A percentile compares a stretch with the other conserved stretches of the same genome.
phyloP scores from a whole-genome alignment of 352 stramenopile species.

The Phytophthora sojae region DNA sequence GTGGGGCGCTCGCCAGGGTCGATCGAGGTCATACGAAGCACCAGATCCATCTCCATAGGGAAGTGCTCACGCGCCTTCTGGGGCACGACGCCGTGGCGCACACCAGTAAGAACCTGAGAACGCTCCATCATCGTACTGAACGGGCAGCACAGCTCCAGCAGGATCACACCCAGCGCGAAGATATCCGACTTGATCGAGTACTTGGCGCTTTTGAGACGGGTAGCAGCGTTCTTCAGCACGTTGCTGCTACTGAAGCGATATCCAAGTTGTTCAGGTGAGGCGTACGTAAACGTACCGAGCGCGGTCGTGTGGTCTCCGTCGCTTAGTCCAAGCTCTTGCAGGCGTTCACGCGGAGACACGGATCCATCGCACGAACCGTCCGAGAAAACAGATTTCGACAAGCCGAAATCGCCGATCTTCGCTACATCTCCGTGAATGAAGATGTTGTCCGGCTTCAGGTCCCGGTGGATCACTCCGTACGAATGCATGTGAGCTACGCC shows the following conservation, averaged over 20 bases:
- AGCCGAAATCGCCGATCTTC: slow-evolving; percentile 76
- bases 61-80: slow-evolving; percentile 68
- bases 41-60: slow-evolving; percentile 74
- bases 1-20: slow-evolving; percentile 71
- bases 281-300: slow-evolving; percentile 85
- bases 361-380: slow-evolving; percentile 31
- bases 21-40: slow-evolving; percentile 80
- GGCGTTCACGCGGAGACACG: slow-evolving; percentile 27
- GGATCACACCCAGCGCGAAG: slow-evolving; percentile 83
- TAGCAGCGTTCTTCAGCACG: slow-evolving; percentile 46
- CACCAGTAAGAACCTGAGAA: slow-evolving; percentile 80
- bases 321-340: slow-evolving; percentile 32
- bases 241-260: slow-evolving; percentile 59
- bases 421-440: slow-evolving; percentile 71
- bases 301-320: slow-evolving; percentile 78
- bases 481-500: slow-evolving; percentile 84
- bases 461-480: slow-evolving; percentile 74
- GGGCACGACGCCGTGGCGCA: slow-evolving; percentile 82
- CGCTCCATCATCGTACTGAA: slow-evolving; percentile 90
- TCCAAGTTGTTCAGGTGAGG: slow-evolving; percentile 87
- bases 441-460: slow-evolving; percentile 81
- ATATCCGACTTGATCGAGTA: slow-evolving; percentile 90
- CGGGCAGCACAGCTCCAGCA: slow-evolving; percentile 84
- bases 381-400: slow-evolving; percentile 66
- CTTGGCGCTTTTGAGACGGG: slow-evolving; percentile 72